phyloP scores from a whole-genome alignment of 257 asterid species.

The Cynanchum wilfordii region DNA sequence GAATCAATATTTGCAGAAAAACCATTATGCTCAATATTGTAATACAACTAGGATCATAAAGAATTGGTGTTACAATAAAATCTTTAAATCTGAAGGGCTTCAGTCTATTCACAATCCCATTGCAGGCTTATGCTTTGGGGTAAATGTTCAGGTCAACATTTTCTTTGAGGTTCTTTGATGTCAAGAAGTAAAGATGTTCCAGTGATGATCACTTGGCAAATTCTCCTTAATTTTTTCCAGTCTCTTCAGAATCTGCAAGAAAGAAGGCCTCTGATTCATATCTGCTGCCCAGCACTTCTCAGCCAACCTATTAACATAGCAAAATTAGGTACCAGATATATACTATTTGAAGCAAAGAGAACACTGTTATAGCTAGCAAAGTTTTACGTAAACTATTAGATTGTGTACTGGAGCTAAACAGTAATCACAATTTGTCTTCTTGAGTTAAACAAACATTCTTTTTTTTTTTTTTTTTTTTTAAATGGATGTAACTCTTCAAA shows the following conservation, averaged over 20 bases:
- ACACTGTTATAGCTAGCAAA: not conserved
- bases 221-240: slow-evolving; percentile 64
- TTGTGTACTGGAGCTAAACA: not conserved
- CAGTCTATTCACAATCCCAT: slow-evolving; percentile 25
- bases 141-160: not conserved
- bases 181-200: slow-evolving; percentile 56
- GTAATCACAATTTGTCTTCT: not conserved
- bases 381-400: not conserved
- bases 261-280: slow-evolving; percentile 75
- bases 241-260: slow-evolving; percentile 73
- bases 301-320: slow-evolving; percentile 42
- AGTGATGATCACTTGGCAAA: slow-evolving; percentile 54
- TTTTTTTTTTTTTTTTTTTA: no score
- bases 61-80: slow-evolving; percentile 15
- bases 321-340: not conserved
- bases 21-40: not conserved
- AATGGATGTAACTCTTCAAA: no score
- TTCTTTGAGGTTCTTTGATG: slow-evolving; percentile 3
- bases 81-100: slow-evolving; percentile 8
- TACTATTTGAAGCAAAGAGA: not conserved
- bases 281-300: slow-evolving; percentile 83
- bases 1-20: not conserved
- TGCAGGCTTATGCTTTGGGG: slow-evolving; percentile 1
- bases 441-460: no score
- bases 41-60: slow-evolving; percentile 13